Percentiles rank a stretch among this genome's conserved stretches.
Conservation (phyloP, 2,329 filamentous ascomycete genomes). For the Pseudocercospora cruenta region DNA sequence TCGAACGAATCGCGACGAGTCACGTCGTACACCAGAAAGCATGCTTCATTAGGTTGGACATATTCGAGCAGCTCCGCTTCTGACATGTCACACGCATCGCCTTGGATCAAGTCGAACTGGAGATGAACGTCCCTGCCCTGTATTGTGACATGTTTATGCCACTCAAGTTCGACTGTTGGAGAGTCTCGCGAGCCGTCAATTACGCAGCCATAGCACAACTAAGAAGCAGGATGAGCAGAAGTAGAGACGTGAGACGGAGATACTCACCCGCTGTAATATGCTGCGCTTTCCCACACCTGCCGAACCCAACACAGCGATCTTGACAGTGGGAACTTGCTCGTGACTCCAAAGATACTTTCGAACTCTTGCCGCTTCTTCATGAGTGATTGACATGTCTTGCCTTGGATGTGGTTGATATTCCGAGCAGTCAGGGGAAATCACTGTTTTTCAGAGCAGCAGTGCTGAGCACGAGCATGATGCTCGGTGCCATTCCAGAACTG, state of each 20-base stretch:
- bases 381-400: conserved; percentile 12
- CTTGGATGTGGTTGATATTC: not conserved
- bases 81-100: conserved; percentile 2
- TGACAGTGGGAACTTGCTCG: conserved; percentile 15
- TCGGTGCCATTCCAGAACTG: not conserved
- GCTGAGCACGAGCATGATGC: not conserved
- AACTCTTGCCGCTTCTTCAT: conserved; percentile 13
- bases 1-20: conserved; percentile 15
- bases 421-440: not conserved
- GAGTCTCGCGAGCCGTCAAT: conserved; percentile 10
- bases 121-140: conserved; percentile 18
- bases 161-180: conserved; percentile 13
- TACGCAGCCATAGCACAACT: conserved; percentile 19
- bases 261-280: conserved; percentile 14
- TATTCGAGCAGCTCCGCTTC: conserved; percentile 8
- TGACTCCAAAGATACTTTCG: conserved; percentile 18
- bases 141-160: conserved; percentile 19
- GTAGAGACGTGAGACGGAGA: not conserved
- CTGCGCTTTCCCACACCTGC: conserved; percentile 19
- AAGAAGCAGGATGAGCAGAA: not conserved
- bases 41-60: conserved; percentile 14
- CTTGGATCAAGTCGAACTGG: conserved; percentile 15
- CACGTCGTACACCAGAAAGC: conserved; percentile 19
- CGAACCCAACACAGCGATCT: conserved; percentile 16
- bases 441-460: not conserved